Evolutionary conservation across 2,329 filamentous ascomycete genomes (phyloP), one percentile per base, ranked within the genome.

Genomic region (Penicillium janthinellum): DNA sequence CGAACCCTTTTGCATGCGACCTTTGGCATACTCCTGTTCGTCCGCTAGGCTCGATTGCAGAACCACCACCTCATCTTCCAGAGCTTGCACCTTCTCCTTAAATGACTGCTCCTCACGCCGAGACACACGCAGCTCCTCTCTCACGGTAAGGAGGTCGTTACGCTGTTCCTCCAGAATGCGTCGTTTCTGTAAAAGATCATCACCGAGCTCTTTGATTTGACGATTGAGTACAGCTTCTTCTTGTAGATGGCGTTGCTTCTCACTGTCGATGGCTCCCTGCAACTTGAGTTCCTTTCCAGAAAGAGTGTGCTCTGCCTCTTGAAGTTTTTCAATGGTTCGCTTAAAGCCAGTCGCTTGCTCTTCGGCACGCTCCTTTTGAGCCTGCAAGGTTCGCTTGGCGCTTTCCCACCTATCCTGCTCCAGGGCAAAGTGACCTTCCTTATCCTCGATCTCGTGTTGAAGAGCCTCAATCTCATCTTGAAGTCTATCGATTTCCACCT

Each of bases 41-140:
- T 88, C 84, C 52, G 90, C 87, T 45, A 88, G 75, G 39, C 83
- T 84, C 22, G 82, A 81, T 71, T 92, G 89, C 14, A 93, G 77
- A 31, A 91, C 85, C 55, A 91, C 87, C n/a, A 92, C 82, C 71
- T 92, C 90, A 64, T 92, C 90, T 70, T 93, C 89, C 20, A 93
- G 74, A 7, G 83, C 82, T 58, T 89, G 85, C 1, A 88, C 80
- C 71, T 87, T 91, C 64, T 90, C 88, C 51, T 81, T 80, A 60
- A 90, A 81, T 0, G 81, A 73, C 64, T 86, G 84, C 70, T 86
- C 83, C 64, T 88, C 86, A 22, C 88, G 82, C 64, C 88, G 85
- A 28, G 85, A 84, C 52, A 88, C 81, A n/a, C 89, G 85, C 8
- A 92, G 81, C 57, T 92, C 87, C 64, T 92, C 89, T 56, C 85